Evolutionary conservation across 2,329 filamentous ascomycete genomes (phyloP), one percentile per base, ranked within the genome.

Genomic region (Phialophora verrucosa): DNA sequence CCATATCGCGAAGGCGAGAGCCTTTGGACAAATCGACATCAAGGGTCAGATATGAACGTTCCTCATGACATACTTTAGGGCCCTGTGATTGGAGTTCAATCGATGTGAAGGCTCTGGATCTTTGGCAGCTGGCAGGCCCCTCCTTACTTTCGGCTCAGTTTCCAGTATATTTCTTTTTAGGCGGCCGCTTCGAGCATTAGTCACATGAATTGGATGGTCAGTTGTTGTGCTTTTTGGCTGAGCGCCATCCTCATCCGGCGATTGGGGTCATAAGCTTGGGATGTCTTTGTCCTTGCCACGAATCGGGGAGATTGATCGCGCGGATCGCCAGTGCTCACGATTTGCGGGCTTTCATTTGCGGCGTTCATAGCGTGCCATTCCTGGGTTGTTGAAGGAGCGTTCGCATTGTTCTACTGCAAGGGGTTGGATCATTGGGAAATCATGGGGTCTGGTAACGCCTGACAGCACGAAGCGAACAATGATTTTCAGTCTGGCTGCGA

Each of bases 1-100:
- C 78, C 92, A 97, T 76, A 77, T 81, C 61, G 87, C 91, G 66
- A 90, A 89, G 77, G 79, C 83, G 47, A 84, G 85, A 69, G 94
- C 94, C 57, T 96, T 97, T 80, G 86, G 88, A 75, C 90, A 89
- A 76, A 90, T 98, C 83, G 93, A 98, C 81, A 96, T 98, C 83
- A 97, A 98, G 83, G 93, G 94, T 75, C 94, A 98, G 81, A 96
- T 97, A 63, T 82, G 73, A 78, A 29, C 17, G 29, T 25, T 38
- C 27, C 53, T 31, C 12, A 27, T 56, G 32, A 47, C 59, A 47
- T 64, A 20, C n/a, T 50, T 38, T 38, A 44, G 27, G 17, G 55
- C 12, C 32, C 12, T 32, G n/a, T 31, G 50, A 47, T 17, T 62
- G 17, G 29, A 29, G 35, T 55, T 49, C 49, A 6, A 17, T 27